Evolutionary conservation across 1,139 yeast species (phyloP).

Genomic region (Pichia terricola): DNA sequence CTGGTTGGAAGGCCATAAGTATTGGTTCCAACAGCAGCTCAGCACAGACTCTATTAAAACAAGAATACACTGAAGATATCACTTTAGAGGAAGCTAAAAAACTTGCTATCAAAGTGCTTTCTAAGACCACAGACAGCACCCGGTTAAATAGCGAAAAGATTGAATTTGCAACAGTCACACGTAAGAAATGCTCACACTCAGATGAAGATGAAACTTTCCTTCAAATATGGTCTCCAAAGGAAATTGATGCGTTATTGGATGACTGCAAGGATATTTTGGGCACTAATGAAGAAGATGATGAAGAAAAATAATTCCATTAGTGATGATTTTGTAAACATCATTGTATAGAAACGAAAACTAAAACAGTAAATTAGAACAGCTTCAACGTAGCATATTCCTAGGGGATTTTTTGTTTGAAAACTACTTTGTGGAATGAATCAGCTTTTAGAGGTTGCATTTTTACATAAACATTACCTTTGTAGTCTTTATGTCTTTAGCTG

Average conservation of each 20-base stretch:
- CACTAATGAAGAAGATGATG: background rate
- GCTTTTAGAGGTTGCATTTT: too few relatives aligned
- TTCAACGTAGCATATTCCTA: too few relatives aligned
- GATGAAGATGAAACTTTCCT: slow-evolving; percentile 56
- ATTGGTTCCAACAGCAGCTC: slow-evolving; percentile 96
- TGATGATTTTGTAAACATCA: too few relatives aligned
- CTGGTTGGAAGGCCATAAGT: slow-evolving; percentile 97
- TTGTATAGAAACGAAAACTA: too few relatives aligned
- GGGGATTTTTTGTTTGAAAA: too few relatives aligned
- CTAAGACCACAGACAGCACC: slow-evolving; percentile 90
- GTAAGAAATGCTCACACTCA: slow-evolving; percentile 24
- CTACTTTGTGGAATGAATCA: too few relatives aligned
- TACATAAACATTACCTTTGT: too few relatives aligned
- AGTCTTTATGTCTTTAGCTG: too few relatives aligned
- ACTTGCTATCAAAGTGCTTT: slow-evolving; percentile 81
- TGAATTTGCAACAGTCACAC: slow-evolving; percentile 76
- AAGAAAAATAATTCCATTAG: background rate
- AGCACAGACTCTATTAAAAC: slow-evolving; percentile 90
- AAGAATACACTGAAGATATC: slow-evolving; percentile 84
- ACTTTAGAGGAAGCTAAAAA: slow-evolving; percentile 72
- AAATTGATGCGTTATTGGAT: slow-evolving; percentile 5
- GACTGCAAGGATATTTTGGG: slow-evolving; percentile 22
- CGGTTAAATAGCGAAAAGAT: slow-evolving; percentile 79
- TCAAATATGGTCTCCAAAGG: slow-evolving; percentile 28
- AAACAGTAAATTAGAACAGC: too few relatives aligned